Conservation (phyloP, 1,284 basidiomycete species). For the Cronartium ribicola region DNA sequence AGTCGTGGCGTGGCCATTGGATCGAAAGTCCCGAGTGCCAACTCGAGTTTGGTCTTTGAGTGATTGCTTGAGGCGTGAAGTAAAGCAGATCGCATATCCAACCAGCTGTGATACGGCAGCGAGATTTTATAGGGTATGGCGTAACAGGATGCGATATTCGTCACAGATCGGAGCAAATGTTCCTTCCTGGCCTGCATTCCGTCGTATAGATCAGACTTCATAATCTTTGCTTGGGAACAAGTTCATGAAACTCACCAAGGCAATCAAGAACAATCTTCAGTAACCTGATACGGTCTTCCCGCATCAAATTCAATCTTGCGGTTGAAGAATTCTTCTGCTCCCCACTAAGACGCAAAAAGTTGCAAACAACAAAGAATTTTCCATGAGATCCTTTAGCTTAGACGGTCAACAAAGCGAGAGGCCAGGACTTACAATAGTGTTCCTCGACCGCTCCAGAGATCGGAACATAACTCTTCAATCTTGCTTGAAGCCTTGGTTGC, state of each 20-base stretch:
- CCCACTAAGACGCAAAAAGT: neutral
- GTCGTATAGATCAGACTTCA: neutral
- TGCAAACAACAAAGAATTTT: neutral
- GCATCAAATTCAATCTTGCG: neutral
- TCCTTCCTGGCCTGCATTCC: neutral
- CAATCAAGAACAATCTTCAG: constrained; percentile 15
- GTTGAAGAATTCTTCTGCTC: neutral
- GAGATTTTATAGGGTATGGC: neutral
- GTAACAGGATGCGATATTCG: neutral
- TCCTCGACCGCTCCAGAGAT: constrained; percentile 33
- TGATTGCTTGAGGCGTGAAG: no score
- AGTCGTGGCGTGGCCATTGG: no score
- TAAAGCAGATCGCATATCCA: no score
- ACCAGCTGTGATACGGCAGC: no score
- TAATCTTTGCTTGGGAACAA: neutral
- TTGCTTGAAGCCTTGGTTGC: neutral
- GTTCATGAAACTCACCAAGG: constrained; percentile 4
- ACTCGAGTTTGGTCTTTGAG: no score
- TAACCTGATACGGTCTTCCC: constrained; percentile 13
- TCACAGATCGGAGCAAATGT: neutral
- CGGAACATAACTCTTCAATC: constrained; percentile 32
- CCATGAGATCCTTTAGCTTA: neutral
- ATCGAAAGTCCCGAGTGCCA: no score
- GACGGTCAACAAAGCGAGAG: neutral
- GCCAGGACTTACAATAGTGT: neutral